These are phyloP conservation scores for Vigna reflexopilosa DNA, from an alignment of 306 rosid genomes.

Conservation along the genomic window DNA sequence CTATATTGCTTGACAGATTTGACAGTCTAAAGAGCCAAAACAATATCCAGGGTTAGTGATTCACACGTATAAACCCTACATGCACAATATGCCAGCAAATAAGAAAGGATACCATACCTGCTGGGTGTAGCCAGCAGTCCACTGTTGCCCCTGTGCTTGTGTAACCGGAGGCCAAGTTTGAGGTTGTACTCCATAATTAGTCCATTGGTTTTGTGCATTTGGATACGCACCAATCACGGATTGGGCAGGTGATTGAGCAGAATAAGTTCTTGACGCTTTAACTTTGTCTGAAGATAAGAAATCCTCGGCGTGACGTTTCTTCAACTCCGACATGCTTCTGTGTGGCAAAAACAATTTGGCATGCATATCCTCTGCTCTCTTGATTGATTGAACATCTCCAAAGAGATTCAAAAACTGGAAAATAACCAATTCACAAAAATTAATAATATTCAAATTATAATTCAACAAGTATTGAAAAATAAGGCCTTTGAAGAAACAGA, in stretches of 20 bases:
- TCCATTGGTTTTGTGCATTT: conserved; percentile 83
- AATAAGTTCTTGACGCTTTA: conserved; percentile 73
- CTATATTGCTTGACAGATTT: neutral
- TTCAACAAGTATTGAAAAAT: neutral
- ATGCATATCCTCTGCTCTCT: conserved; percentile 93
- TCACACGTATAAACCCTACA: neutral
- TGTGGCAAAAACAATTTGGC: conserved; percentile 88
- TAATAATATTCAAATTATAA: conserved; percentile 33
- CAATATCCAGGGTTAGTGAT: neutral
- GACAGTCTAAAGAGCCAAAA: neutral
- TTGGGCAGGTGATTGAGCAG: conserved; percentile 85
- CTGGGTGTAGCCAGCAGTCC: conserved; percentile 91
- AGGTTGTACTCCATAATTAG: conserved; percentile 81
- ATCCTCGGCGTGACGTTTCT: conserved; percentile 97
- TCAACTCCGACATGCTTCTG: conserved; percentile 85
- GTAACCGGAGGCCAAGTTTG: conserved; percentile 95
- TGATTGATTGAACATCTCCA: conserved; percentile 88
- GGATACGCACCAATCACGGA: conserved; percentile 84
- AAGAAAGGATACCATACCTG: conserved; percentile 57
- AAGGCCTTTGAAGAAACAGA: conserved; percentile 17
- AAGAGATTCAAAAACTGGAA: conserved; percentile 92
- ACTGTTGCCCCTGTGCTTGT: conserved; percentile 95
- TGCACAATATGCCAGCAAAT: neutral
- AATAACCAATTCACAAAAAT: conserved; percentile 26
- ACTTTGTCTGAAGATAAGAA: conserved; percentile 84